phyloP scores from a whole-genome alignment of 2,329 filamentous ascomycete species.

The Ceratocystis destructans region DNA sequence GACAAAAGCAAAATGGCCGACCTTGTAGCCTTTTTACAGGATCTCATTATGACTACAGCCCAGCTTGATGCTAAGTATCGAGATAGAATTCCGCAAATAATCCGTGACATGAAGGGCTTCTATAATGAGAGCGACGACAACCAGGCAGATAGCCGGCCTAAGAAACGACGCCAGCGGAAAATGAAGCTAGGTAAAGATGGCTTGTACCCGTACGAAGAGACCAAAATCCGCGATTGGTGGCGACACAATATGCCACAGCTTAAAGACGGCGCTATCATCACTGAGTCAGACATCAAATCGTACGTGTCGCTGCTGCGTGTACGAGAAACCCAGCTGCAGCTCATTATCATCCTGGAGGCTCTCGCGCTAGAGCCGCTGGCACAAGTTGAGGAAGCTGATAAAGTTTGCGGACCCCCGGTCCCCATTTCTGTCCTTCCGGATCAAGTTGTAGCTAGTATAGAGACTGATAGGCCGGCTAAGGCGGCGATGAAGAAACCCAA shows the following conservation, averaged over 20 bases:
- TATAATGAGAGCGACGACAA: conserved; percentile 39
- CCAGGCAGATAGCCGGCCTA: conserved; percentile 25
- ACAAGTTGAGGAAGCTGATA: conserved; percentile 29
- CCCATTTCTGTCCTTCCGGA: conserved; percentile 7
- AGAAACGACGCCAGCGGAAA: conserved; percentile 45
- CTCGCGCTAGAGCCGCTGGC: conserved; percentile 51
- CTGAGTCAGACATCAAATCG: conserved; percentile 43
- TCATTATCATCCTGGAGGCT: conserved; percentile 67
- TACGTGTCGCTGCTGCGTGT: conserved; percentile 54
- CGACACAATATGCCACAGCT: conserved; percentile 38
- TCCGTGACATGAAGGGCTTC: conserved; percentile 42
- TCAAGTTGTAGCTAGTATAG: conserved; percentile 20
- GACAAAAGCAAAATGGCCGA: conserved; percentile 47
- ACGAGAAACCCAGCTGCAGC: conserved; percentile 65
- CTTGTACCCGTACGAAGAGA: conserved; percentile 53
- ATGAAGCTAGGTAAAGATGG: conserved; percentile 54
- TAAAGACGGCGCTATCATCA: conserved; percentile 31
- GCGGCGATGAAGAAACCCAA: conserved; percentile 40
- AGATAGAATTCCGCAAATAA: conserved; percentile 51
- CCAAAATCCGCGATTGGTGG: conserved; percentile 59
- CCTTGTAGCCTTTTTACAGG: conserved; percentile 54
- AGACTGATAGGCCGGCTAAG: conserved; percentile 27
- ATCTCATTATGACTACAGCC: conserved; percentile 50
- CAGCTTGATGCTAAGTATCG: conserved; percentile 68
- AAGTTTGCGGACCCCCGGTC: conserved; percentile 22